Conservation (phyloP, 495 filamentous ascomycete species). For the Mycothermus thermophilus region DNA sequence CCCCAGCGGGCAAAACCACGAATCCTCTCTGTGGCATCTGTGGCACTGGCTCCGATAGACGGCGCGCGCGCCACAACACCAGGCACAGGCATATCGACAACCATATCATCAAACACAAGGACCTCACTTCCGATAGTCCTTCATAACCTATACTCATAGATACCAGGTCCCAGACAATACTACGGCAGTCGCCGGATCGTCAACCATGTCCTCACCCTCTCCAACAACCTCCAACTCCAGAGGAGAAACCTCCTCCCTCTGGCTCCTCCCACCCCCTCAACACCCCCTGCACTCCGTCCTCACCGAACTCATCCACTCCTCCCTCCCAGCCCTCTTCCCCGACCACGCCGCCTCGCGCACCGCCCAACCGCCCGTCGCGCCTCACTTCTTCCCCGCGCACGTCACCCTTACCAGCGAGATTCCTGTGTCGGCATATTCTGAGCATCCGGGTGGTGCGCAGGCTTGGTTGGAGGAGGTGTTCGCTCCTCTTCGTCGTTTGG, state of each 20-base stretch:
- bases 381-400: slow-evolving; percentile 17
- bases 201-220: no score
- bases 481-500: not conserved
- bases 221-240: no score
- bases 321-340: slow-evolving; percentile 15
- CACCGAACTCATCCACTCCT: slow-evolving; percentile 11
- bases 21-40: no score
- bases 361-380: slow-evolving; percentile 4
- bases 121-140: no score
- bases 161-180: no score
- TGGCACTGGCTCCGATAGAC: no score
- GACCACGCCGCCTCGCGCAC: slow-evolving; percentile 5
- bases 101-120: no score
- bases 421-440: slow-evolving; percentile 7
- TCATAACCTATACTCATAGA: no score
- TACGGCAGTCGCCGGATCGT: no score
- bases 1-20: no score
- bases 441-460: slow-evolving; percentile 14
- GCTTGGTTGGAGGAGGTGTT: slow-evolving; percentile 14
- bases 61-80: no score
- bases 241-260: slow-evolving; percentile 22
- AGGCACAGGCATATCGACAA: no score
- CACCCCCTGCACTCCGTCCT: slow-evolving; percentile 14
- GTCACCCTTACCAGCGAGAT: slow-evolving; percentile 20
- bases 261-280: slow-evolving; percentile 17